phyloP scores from a whole-genome alignment of 2,329 filamentous ascomycete genomes.

The Metarhizium rileyi region DNA sequence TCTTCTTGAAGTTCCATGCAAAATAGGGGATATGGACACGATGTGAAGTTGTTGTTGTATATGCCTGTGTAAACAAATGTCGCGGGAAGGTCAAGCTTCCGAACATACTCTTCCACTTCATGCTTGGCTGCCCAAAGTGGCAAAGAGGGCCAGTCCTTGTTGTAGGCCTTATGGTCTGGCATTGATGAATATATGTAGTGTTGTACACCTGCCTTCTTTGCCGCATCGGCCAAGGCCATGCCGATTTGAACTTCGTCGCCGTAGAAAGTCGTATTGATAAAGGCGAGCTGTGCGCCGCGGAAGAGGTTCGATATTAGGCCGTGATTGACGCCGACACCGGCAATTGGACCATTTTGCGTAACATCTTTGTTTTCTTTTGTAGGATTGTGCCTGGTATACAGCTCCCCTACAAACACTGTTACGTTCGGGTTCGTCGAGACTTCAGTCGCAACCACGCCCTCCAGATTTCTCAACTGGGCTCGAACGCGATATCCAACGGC shows the following conservation, averaged over 20 bases:
- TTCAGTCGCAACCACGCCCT: constrained; percentile 82
- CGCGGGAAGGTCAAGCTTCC: constrained; percentile 69
- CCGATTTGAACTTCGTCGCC: constrained; percentile 90
- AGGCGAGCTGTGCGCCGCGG: constrained; percentile 74
- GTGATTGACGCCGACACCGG: constrained; percentile 59
- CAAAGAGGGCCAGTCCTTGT: constrained; percentile 66
- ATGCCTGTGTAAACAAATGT: constrained; percentile 96
- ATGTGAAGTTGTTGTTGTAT: constrained; percentile 99
- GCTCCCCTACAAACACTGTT: constrained; percentile 52
- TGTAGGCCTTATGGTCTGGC: constrained; percentile 83
- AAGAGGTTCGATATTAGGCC: constrained; percentile 70
- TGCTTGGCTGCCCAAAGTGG: constrained; percentile 92
- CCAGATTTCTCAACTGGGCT: constrained; percentile 79
- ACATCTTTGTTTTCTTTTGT: constrained; percentile 49
- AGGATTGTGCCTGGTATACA: constrained; percentile 46
- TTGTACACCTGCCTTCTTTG: constrained; percentile 71
- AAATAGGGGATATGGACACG: constrained; percentile 82
- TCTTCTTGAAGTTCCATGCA: constrained; percentile 84
- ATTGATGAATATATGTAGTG: constrained; percentile 97
- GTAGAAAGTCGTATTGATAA: constrained; percentile 97
- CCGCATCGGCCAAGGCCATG: constrained; percentile 77
- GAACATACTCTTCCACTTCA: constrained; percentile 83
- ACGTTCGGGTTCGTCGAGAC: constrained; percentile 72
- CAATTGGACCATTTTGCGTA: constrained; percentile 55
- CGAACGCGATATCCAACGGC: constrained; percentile 90